These are phyloP conservation scores for Coemansia sp. DNA, from an alignment of 192 early-diverging fungal genomes.

Conservation along the genomic window DNA sequence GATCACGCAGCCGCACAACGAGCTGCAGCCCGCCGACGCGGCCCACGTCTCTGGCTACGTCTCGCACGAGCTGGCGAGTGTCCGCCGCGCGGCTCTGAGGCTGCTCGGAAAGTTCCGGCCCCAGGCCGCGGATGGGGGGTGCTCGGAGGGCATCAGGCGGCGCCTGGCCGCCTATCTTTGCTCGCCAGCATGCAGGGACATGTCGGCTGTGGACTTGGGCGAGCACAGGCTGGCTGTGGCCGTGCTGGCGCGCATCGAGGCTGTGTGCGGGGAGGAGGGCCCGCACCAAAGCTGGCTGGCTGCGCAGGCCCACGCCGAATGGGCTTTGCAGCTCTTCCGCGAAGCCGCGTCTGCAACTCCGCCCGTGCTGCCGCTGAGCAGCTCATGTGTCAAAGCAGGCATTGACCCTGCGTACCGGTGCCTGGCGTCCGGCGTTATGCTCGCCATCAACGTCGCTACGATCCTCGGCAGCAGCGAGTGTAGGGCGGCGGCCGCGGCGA, in stretches of 20 bases:
- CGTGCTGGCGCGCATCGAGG: conserved; percentile 34
- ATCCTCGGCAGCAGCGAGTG: not conserved
- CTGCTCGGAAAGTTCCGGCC: conserved; percentile 35
- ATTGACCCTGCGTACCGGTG: not conserved
- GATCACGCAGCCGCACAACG: conserved; percentile 42
- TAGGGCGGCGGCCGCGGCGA: not conserved
- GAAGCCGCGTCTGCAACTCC: not conserved
- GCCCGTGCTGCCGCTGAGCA: not conserved
- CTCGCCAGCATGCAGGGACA: not conserved
- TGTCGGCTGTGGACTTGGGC: not conserved
- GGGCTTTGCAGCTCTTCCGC: not conserved
- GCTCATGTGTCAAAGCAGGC: not conserved
- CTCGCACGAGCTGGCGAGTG: conserved; percentile 11
- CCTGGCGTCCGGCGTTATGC: conserved; percentile 24
- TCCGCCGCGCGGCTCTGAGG: conserved; percentile 18
- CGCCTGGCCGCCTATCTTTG: conserved; percentile 14
- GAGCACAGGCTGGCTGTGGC: conserved; percentile 12
- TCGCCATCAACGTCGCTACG: conserved; percentile 24
- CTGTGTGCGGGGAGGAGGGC: not conserved
- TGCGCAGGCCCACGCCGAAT: conserved; percentile 4
- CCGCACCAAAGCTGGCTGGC: conserved; percentile 22
- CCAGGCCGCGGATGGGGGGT: not conserved
- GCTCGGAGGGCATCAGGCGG: conserved; percentile 3
- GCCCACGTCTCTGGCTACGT: conserved; percentile 18
- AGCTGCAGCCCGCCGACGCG: conserved; percentile 31